These are phyloP conservation scores for Pseudonectria buxi DNA, from an alignment of 2,329 filamentous ascomycete genomes.

Conservation along the genomic window DNA sequence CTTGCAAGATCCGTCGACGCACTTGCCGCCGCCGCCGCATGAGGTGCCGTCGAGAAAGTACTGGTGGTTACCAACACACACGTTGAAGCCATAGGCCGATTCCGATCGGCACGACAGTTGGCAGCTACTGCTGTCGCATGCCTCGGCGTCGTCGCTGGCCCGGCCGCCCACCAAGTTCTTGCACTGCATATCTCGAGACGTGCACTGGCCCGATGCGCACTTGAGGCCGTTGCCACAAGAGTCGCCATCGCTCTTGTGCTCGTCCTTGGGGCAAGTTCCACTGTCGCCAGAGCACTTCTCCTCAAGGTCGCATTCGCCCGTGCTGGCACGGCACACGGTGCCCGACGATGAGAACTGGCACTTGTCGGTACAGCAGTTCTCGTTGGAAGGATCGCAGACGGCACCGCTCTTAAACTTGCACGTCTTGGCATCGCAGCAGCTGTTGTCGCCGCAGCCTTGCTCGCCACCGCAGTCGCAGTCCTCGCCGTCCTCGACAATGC, in stretches of 20 bases:
- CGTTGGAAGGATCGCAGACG: conserved; percentile 74
- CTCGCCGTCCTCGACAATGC: conserved; percentile 89
- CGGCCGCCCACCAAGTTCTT: conserved; percentile 72
- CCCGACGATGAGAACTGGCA: conserved; percentile 62
- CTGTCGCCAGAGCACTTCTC: conserved; percentile 73
- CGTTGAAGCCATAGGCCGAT: conserved; percentile 56
- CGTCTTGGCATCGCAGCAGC: conserved; percentile 77
- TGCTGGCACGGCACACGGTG: conserved; percentile 74
- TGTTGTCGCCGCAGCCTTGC: conserved; percentile 63
- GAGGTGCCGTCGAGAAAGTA: conserved; percentile 90
- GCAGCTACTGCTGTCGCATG: conserved; percentile 64
- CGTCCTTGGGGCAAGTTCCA: conserved; percentile 68
- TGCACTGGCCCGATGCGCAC: conserved; percentile 92
- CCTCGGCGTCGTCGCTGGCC: conserved; percentile 70
- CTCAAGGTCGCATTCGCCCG: conserved; percentile 74
- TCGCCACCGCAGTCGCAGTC: conserved; percentile 91
- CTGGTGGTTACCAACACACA: conserved; percentile 73
- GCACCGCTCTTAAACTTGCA: conserved; percentile 75
- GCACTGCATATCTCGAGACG: conserved; percentile 84
- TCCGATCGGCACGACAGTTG: conserved; percentile 64
- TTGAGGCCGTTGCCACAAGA: conserved; percentile 64
- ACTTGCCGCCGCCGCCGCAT: conserved; percentile 74
- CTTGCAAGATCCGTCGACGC: conserved; percentile 69
- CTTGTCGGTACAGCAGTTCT: conserved; percentile 65
- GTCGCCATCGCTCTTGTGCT: conserved; percentile 61